A percentile compares a stretch with the other conserved stretches of the same genome.
Evolutionary conservation across 805 yeast genomes (phyloP).

Genomic region (Candida jianshihensis): DNA sequence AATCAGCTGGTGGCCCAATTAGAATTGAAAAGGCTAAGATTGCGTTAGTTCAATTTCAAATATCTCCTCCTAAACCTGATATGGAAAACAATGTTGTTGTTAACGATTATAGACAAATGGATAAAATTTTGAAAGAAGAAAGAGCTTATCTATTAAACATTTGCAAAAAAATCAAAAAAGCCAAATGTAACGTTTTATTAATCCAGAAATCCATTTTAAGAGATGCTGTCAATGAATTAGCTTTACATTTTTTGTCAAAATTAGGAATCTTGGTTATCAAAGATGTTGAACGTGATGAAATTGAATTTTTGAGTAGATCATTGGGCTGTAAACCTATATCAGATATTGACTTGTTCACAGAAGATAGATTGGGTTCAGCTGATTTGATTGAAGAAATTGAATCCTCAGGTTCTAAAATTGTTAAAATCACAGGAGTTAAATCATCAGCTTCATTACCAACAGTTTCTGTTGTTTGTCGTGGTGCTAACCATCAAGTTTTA

Average conservation of each 20-base stretch:
- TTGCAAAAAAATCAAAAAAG: conserved; percentile 93
- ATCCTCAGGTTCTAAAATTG: conserved; percentile 53
- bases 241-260: conserved; percentile 90
- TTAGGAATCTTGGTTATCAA: conserved; percentile 89
- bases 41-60: conserved; percentile 84
- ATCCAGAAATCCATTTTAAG: conserved; percentile 90
- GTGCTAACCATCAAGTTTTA: conserved; percentile 82
- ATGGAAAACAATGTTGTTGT: conserved; percentile 96
- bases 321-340: conserved; percentile 95
- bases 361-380: conserved; percentile 86
- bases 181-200: conserved; percentile 85
- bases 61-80: conserved; percentile 89
- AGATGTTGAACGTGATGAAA: conserved; percentile 96
- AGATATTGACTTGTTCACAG: conserved; percentile 87
- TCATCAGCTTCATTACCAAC: conserved; percentile 66
- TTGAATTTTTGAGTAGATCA: conserved; percentile 78
- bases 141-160: conserved; percentile 90
- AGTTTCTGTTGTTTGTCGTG: conserved; percentile 88
- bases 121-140: conserved; percentile 95
- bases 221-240: conserved; percentile 81
- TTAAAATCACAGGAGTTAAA: conserved; percentile 79
- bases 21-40: conserved; percentile 91
- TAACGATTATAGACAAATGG: conserved; percentile 98
- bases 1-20: conserved; percentile 90
- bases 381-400: conserved; percentile 79